Base-by-base conservation (phyloP, 768 basidiomycete genomes). In the Mycena latifolia region DNA sequence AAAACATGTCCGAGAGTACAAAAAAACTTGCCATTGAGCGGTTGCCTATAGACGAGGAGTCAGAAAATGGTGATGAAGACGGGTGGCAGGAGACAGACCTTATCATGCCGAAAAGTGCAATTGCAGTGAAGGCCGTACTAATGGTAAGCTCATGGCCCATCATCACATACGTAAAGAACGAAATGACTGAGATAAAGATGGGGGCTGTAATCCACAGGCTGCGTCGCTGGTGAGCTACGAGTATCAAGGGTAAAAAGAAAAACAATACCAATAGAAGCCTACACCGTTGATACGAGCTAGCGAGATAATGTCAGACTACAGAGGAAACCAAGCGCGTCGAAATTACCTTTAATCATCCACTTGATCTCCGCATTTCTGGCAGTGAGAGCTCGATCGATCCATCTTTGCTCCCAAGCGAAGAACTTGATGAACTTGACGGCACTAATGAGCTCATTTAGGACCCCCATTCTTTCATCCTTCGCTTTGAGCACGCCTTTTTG, bases 91-190 rank as follows among this genome's bases (percentile, higher is more conserved):
- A 78, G 20, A 86, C 53, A 41, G 17, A 66, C 87, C 88, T 85
- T 71, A 98, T 84, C 95, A 98, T 96, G 59, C 83, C 82, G 77
- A 97, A 97, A 43, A 97, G 76, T 0, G 94, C 86, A 41, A 98
- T 92, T 0, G 94, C 91, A 39, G 96, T 97, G 74, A 97, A 97
- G 0, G 96, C 96, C 20, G 88, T 84, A 15, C 92, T 83, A 53
- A 96, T 84, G 0, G 93, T 92, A 55, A 99, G 76, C 73, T 93
- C 79, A 52, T 94, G 85, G 2, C 92, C 92, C 70, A 85, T 86
- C 67, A 87, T 79, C 39, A 96, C 88, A 66, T 88, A 95, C n/a
- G 82, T 83, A 71, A 87, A 83, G 84, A 98, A 97, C 1, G 92
- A 89, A 18, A 92, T 85, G 61, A 96, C 84, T 2, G 93, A 94